Conservation (phyloP, 2,329 filamentous ascomycete species). For the Aspergillus proliferans region DNA sequence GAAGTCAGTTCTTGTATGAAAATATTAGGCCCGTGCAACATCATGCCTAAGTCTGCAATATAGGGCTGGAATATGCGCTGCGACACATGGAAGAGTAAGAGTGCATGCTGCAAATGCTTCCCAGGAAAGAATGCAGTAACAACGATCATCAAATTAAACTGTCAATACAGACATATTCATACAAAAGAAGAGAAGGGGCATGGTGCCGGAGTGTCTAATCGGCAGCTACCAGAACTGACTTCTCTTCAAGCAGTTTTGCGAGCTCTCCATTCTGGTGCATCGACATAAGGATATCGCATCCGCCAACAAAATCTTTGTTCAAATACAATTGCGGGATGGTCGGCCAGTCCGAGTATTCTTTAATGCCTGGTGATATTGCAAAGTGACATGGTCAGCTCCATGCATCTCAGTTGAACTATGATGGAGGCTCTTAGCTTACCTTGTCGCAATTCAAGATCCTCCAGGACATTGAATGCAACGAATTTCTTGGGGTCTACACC, state of each 20-base stretch:
- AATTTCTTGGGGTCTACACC: conserved; percentile 95
- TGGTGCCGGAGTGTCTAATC: conserved; percentile 32
- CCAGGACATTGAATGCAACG: conserved; percentile 94
- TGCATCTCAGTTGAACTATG: conserved; percentile 2
- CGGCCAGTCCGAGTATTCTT: conserved; percentile 98
- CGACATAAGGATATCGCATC: conserved; percentile 92
- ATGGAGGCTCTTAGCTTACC: conserved; percentile 47
- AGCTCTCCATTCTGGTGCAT: conserved; percentile 97
- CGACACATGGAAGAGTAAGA: too few species aligned
- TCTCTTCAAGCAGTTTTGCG: conserved; percentile 85
- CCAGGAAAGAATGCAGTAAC: background rate
- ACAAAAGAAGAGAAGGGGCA: conserved; percentile 7
- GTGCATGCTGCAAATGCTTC: background rate
- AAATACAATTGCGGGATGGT: conserved; percentile 97
- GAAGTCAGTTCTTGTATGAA: too few species aligned
- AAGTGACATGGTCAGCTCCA: background rate
- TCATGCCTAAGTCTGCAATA: too few species aligned
- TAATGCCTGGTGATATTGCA: conserved; percentile 62
- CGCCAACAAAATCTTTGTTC: conserved; percentile 90
- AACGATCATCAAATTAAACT: background rate
- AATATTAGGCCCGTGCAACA: too few species aligned
- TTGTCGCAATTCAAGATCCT: conserved; percentile 77
- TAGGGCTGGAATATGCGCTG: too few species aligned
- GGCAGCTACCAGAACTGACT: conserved; percentile 69
- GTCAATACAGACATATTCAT: conserved; percentile 2